Evolutionary conservation across 2,329 filamentous ascomycete species (phyloP).

Genomic region (Beauveria caledonica): DNA sequence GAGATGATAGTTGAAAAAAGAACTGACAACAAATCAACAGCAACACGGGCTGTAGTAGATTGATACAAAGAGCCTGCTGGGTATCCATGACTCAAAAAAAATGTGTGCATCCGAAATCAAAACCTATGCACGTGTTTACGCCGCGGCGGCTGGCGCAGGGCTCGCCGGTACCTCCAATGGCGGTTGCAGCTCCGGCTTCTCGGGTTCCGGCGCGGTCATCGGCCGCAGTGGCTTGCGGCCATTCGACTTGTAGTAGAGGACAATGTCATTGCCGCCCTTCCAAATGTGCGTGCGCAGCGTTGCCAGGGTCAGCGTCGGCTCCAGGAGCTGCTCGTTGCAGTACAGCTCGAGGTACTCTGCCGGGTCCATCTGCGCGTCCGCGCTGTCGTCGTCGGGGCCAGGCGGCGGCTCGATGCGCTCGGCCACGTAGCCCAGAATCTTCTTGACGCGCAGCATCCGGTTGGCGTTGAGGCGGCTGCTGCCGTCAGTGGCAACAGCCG

Average conservation of each 20-base stretch:
- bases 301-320: constrained; percentile 83
- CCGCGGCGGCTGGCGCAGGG: neutral
- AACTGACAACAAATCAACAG: neutral
- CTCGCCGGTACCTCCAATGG: neutral
- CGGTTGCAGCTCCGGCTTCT: neutral
- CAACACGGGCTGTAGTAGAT: neutral
- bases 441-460: constrained; percentile 89
- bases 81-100: constrained; percentile 4
- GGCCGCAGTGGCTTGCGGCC: constrained; percentile 60
- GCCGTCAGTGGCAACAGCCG: constrained; percentile 66
- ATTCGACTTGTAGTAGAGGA: constrained; percentile 86
- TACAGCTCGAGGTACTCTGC: constrained; percentile 94
- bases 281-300: constrained; percentile 87
- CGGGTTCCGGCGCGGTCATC: constrained; percentile 19
- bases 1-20: neutral
- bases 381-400: constrained; percentile 42
- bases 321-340: constrained; percentile 73
- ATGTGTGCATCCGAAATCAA: neutral
- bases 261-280: constrained; percentile 89
- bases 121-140: neutral
- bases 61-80: constrained; percentile 3
- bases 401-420: constrained; percentile 77
- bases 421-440: constrained; percentile 85
- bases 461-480: constrained; percentile 94
- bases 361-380: constrained; percentile 49